These are phyloP conservation scores for Arachnomyces sp. DNA, from an alignment of 2,329 filamentous ascomycete genomes.

Conservation along the genomic window DNA sequence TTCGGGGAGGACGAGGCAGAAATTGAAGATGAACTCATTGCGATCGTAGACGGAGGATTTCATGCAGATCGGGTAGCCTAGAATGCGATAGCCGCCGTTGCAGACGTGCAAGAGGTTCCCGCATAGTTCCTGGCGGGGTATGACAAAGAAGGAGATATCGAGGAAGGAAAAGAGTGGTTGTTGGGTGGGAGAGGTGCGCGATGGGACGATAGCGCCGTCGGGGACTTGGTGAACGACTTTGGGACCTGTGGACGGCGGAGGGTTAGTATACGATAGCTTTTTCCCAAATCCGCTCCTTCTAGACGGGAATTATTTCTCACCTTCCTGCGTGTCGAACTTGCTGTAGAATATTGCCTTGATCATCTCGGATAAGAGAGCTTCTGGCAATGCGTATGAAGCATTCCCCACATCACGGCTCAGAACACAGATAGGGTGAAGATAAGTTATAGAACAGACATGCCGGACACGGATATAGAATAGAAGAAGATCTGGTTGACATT, in stretches of 20 bases:
- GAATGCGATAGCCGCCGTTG: constrained; percentile 67
- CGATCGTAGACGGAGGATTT: constrained; percentile 73
- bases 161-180: constrained; percentile 75
- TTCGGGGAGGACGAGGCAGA: constrained; percentile 72
- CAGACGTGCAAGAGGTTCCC: constrained; percentile 72
- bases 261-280: constrained; percentile 4
- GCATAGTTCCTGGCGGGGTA: constrained; percentile 90
- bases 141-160: constrained; percentile 83
- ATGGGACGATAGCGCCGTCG: constrained; percentile 49
- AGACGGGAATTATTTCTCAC: constrained; percentile 20
- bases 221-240: constrained; percentile 60
- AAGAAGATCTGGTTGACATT: neutral
- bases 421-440: neutral
- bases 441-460: too few species aligned
- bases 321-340: constrained; percentile 56
- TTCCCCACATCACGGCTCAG: constrained; percentile 5
- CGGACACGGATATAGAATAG: too few species aligned
- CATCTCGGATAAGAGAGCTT: constrained; percentile 32
- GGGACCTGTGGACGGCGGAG: constrained; percentile 38
- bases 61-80: constrained; percentile 86
- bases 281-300: neutral
- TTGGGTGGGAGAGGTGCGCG: constrained; percentile 37
- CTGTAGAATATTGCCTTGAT: constrained; percentile 62
- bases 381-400: neutral
- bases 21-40: constrained; percentile 98